A percentile compares a stretch with the other conserved stretches of the same genome.
Evolutionary conservation across 768 basidiomycete genomes (phyloP).

Genomic region (Cytidiella melzeri): DNA sequence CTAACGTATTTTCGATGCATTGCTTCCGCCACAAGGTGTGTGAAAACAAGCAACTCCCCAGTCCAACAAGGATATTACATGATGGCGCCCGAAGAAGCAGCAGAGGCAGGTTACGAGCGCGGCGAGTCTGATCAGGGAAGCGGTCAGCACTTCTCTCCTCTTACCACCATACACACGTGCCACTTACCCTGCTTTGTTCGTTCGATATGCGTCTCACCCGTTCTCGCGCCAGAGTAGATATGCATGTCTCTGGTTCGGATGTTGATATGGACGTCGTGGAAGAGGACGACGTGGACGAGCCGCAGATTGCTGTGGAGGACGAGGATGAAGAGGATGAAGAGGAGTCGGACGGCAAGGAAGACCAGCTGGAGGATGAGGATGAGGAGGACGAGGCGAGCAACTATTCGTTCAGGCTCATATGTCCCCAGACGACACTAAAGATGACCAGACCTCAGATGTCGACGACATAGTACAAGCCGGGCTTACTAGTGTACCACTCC

Average conservation of each 20-base stretch:
- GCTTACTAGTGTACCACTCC: slow-evolving; percentile 27
- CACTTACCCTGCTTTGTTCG: slow-evolving; percentile 1
- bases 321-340: slow-evolving; percentile 29
- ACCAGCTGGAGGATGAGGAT: slow-evolving; percentile 26
- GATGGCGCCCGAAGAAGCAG: slow-evolving; percentile 11
- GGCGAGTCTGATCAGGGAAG: slow-evolving; percentile 10
- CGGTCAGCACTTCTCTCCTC: slow-evolving; percentile 9
- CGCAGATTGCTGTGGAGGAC: slow-evolving; percentile 35
- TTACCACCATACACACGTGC: slow-evolving; percentile 9
- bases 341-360: slow-evolving; percentile 34
- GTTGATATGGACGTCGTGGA: slow-evolving; percentile 13
- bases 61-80: slow-evolving; percentile 9
- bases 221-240: slow-evolving; percentile 6
- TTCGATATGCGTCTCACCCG: neutral
- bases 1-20: too few relatives aligned
- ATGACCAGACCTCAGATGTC: slow-evolving; percentile 4
- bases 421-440: too few relatives aligned
- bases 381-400: slow-evolving; percentile 17
- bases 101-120: slow-evolving; percentile 1
- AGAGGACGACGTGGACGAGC: slow-evolving; percentile 26
- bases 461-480: slow-evolving; percentile 14
- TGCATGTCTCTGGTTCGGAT: slow-evolving; percentile 10
- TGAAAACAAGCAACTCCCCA: slow-evolving; percentile 8
- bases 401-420: too few relatives aligned
- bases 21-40: neutral